Percentiles rank a stretch among this genome's conserved stretches.
Evolutionary conservation across 2,329 filamentous ascomycete species (phyloP).

Genomic region (Aureobasidium musti): DNA sequence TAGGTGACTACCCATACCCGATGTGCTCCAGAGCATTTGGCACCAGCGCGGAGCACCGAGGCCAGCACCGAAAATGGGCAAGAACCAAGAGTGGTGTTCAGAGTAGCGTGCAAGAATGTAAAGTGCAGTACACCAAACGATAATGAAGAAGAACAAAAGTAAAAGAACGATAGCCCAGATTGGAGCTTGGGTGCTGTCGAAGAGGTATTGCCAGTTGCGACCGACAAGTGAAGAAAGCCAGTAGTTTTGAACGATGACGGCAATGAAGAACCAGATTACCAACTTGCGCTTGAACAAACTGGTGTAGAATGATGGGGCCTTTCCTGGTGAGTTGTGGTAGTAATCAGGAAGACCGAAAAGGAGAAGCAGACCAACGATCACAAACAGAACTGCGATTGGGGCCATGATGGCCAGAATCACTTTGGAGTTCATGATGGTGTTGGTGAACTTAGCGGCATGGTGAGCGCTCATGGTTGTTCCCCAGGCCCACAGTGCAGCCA

Average conservation of each 20-base stretch:
- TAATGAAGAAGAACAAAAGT: conserved; percentile 56
- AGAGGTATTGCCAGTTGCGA: conserved; percentile 67
- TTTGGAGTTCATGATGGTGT: conserved; percentile 32
- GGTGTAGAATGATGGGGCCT: conserved; percentile 66
- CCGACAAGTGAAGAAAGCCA: conserved; percentile 67
- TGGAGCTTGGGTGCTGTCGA: conserved; percentile 58
- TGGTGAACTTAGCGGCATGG: conserved; percentile 41
- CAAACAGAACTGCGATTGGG: conserved; percentile 60
- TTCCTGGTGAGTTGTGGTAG: conserved; percentile 64
- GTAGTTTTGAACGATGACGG: conserved; percentile 66
- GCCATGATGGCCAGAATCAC: conserved; percentile 55
- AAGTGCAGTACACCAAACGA: conserved; percentile 59
- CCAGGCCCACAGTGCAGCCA: conserved; percentile 68
- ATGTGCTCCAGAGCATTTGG: conserved; percentile 67
- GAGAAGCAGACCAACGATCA: conserved; percentile 57
- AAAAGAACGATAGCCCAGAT: conserved; percentile 61
- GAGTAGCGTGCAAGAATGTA: conserved; percentile 57
- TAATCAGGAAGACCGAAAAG: conserved; percentile 65
- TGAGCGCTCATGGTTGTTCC: conserved; percentile 52
- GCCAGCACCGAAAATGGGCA: conserved; percentile 67
- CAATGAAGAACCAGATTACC: conserved; percentile 66
- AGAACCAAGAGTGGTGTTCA: conserved; percentile 64
- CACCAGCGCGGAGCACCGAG: conserved; percentile 67
- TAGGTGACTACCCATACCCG: conserved; percentile 62
- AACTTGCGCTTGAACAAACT: conserved; percentile 64